Percentiles rank a stretch among this genome's conserved stretches.
Evolutionary conservation across 768 basidiomycete genomes (phyloP).

Genomic region (Hebeloma cylindrosporum): DNA sequence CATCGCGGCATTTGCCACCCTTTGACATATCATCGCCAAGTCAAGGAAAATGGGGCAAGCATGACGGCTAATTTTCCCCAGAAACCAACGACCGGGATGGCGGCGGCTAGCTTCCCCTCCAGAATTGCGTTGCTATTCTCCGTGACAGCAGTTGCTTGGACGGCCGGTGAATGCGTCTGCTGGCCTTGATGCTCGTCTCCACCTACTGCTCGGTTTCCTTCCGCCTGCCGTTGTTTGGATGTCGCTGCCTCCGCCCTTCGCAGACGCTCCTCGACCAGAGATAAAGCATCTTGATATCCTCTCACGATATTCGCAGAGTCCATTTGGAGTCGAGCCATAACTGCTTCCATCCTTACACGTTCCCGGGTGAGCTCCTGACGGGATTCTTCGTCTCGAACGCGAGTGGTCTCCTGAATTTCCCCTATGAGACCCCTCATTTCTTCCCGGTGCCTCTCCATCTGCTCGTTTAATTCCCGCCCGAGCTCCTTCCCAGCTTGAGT

Average conservation of each 20-base stretch:
- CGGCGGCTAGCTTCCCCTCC: conserved; percentile 35
- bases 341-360: conserved; percentile 12
- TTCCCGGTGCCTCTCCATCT: conserved; percentile 44
- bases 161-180: conserved; percentile 18
- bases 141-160: conserved; percentile 25
- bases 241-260: conserved; percentile 13
- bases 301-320: conserved; percentile 18
- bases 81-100: conserved; percentile 34
- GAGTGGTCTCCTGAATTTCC: conserved; percentile 40
- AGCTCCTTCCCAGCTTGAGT: conserved; percentile 57
- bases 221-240: background rate
- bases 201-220: background rate
- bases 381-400: conserved; percentile 21
- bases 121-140: conserved; percentile 32
- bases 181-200: conserved; percentile 9
- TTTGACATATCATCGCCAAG: conserved; percentile 27
- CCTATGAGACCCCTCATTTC: conserved; percentile 46
- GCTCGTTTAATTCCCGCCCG: conserved; percentile 46
- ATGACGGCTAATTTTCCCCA: conserved; percentile 35
- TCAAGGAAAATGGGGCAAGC: conserved; percentile 36
- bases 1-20: too few species aligned
- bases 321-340: conserved; percentile 16
- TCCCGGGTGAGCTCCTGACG: conserved; percentile 18
- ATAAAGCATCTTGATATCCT: conserved; percentile 17
- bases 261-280: conserved; percentile 20